Evolutionary conservation across 306 rosid species (phyloP).

Genomic region (Rosa rugosa): DNA sequence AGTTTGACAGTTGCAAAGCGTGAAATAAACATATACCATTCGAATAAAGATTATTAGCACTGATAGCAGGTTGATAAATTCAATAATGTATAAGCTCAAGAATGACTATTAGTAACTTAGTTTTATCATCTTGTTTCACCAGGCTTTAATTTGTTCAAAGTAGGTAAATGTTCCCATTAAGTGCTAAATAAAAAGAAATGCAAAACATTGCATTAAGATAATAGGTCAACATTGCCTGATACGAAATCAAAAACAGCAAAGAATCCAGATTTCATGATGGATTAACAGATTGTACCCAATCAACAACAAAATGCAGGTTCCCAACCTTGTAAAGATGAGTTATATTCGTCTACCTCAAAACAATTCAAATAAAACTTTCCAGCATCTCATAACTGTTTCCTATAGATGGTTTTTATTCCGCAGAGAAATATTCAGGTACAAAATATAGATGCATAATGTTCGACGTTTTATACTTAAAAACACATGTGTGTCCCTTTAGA

Average conservation of each 20-base stretch:
- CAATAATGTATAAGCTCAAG: neutral
- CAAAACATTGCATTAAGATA: neutral
- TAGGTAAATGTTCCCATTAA: neutral
- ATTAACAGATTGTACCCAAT: neutral
- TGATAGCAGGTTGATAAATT: neutral
- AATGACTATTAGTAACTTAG: neutral
- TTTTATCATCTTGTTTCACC: neutral
- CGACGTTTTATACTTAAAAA: neutral
- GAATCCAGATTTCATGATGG: neutral
- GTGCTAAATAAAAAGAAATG: neutral
- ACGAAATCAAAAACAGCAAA: neutral
- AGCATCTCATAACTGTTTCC: neutral
- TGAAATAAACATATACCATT: neutral
- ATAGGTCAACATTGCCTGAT: neutral
- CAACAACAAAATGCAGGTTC: neutral
- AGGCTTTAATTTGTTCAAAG: neutral
- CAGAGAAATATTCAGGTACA: too few relatives aligned
- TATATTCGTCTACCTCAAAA: neutral
- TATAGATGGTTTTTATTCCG: neutral
- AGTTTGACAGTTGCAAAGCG: constrained; percentile 9
- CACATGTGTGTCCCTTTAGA: neutral
- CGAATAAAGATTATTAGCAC: neutral
- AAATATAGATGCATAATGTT: neutral
- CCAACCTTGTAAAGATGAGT: neutral
- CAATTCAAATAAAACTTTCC: neutral